Conservation (phyloP, 208 protist genomes). For the Trypanosoma vivax region DNA sequence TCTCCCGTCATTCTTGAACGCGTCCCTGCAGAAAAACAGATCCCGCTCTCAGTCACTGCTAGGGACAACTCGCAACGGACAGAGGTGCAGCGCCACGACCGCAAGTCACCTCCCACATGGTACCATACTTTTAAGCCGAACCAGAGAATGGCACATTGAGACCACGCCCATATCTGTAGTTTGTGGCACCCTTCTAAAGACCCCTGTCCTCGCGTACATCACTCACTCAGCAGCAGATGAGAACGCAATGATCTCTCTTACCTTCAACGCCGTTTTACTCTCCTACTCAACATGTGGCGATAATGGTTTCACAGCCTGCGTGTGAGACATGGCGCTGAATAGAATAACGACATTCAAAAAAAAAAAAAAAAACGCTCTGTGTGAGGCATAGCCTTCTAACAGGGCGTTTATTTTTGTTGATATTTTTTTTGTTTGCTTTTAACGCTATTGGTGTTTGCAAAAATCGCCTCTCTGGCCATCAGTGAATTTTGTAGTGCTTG, state of each 20-base stretch:
- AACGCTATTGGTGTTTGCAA: too few species aligned
- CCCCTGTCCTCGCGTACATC: conserved; percentile 88
- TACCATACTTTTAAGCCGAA: conserved; percentile 85
- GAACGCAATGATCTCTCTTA: conserved; percentile 84
- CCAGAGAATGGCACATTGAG: conserved; percentile 89
- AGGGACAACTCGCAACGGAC: conserved; percentile 91
- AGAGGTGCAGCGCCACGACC: conserved; percentile 78
- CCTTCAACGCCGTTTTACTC: conserved; percentile 83
- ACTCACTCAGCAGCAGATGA: conserved; percentile 85
- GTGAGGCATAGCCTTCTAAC: conserved; percentile 84
- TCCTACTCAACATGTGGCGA: conserved; percentile 90
- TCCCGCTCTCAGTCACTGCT: conserved; percentile 93
- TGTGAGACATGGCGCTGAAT: conserved; percentile 91
- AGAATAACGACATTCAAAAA: conserved; percentile 91
- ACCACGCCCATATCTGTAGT: too few species aligned
- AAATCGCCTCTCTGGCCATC: conserved; percentile 96
- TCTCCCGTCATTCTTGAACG: conserved; percentile 93
- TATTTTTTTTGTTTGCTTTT: too few species aligned
- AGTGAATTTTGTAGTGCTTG: conserved; percentile 96
- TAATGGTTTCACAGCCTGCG: conserved; percentile 95
- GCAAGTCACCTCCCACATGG: conserved; percentile 64
- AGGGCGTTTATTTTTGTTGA: conserved; percentile 75
- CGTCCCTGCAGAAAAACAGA: conserved; percentile 94
- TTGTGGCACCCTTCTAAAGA: too few species aligned
- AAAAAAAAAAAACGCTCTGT: conserved; percentile 93